Conservation (phyloP, 2,329 filamentous ascomycete genomes). For the Alternaria sp. region DNA sequence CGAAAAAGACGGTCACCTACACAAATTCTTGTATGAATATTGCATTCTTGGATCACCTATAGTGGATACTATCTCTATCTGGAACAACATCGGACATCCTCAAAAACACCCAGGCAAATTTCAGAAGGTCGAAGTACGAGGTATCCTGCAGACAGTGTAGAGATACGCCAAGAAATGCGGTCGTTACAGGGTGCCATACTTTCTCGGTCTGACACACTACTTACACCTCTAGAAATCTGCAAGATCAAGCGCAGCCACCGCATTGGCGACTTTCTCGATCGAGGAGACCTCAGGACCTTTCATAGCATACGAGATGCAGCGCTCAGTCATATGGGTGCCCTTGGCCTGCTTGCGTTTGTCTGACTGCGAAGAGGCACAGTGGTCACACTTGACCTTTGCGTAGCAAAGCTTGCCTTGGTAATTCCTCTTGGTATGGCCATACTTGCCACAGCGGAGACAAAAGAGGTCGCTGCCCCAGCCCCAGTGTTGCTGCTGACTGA, state of each 20-base stretch:
- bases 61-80: not conserved
- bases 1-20: not conserved
- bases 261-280: not conserved
- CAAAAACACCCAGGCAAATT: not conserved
- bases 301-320: slow-evolving; percentile 5
- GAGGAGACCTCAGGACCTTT: not conserved
- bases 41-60: not conserved
- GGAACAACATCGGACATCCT: not conserved
- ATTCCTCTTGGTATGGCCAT: not conserved
- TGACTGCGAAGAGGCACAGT: not conserved
- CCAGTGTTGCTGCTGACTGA: slow-evolving; percentile 1
- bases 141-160: not conserved
- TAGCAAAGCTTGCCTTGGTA: not conserved
- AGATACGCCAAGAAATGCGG: not conserved
- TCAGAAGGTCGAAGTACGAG: not conserved
- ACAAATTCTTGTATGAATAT: not conserved
- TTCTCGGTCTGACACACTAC: not conserved
- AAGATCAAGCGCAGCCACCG: not conserved
- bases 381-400: not conserved
- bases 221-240: not conserved
- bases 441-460: slow-evolving; percentile 8
- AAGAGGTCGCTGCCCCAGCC: slow-evolving; percentile 7
- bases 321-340: not conserved
- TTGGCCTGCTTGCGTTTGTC: not conserved
- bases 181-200: not conserved